Evolutionary conservation across 31 red algal genomes (phyloP).

Genomic region (Asparagopsis taxiformis): DNA sequence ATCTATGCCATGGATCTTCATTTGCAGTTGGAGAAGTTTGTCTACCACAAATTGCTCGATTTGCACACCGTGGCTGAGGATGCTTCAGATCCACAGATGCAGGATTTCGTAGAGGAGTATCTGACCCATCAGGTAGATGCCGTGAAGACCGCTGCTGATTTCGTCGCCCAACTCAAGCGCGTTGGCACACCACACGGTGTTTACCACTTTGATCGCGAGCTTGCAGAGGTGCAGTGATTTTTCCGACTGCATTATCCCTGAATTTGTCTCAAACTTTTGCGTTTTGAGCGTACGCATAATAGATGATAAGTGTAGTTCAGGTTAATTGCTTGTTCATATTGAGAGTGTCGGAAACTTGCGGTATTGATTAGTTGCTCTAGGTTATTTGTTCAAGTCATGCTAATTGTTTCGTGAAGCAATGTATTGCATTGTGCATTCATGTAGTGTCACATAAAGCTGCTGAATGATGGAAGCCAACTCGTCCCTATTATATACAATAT

Average conservation of each 20-base stretch:
- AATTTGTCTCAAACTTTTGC: background rate
- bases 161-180: slow-evolving; percentile 87
- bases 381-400: too few species aligned
- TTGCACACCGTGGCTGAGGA: slow-evolving; percentile 73
- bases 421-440: too few species aligned
- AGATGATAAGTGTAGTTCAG: too few species aligned
- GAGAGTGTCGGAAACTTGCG: too few species aligned
- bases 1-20: slow-evolving; percentile 93
- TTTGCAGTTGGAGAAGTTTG: slow-evolving; percentile 96
- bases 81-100: slow-evolving; percentile 65
- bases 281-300: too few species aligned
- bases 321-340: too few species aligned
- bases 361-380: too few species aligned
- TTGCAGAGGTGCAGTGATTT: slow-evolving; percentile 12
- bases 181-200: slow-evolving; percentile 94
- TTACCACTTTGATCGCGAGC: slow-evolving; percentile 86
- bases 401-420: too few species aligned
- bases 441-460: too few species aligned
- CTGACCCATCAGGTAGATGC: slow-evolving; percentile 80
- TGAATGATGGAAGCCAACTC: too few species aligned
- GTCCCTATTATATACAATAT: too few species aligned
- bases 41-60: slow-evolving; percentile 82
- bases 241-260: background rate
- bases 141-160: slow-evolving; percentile 90
- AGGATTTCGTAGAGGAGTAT: slow-evolving; percentile 87